These are phyloP conservation scores for Puccinia polysora DNA, from an alignment of 1,284 basidiomycete genomes.

Conservation along the genomic window DNA sequence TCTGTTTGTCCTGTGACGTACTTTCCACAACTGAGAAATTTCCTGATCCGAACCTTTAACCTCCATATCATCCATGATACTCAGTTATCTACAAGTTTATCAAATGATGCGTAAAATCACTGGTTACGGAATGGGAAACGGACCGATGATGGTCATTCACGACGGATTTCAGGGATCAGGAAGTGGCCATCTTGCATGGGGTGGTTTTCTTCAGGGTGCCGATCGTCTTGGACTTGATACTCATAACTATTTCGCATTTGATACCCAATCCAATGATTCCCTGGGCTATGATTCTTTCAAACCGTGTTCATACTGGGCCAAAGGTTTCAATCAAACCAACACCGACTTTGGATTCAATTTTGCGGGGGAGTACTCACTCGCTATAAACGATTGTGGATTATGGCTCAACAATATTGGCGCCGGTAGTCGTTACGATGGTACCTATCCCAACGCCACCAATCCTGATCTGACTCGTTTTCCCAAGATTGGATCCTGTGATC, in stretches of 20 bases:
- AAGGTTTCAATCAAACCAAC: conserved; percentile 47
- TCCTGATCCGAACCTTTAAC: no score
- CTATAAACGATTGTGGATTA: conserved; percentile 43
- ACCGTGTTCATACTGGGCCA: conserved; percentile 49
- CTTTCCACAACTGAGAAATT: no score
- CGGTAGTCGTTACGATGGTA: conserved; percentile 41
- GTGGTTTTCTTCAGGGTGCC: conserved; percentile 60
- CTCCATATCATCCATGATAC: conserved; percentile 44
- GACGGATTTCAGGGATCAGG: conserved; percentile 83
- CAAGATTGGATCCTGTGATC: background rate
- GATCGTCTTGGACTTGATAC: conserved; percentile 69
- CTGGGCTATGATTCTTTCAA: conserved; percentile 44
- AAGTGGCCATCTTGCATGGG: conserved; percentile 68
- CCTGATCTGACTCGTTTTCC: conserved; percentile 14
- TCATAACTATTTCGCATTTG: conserved; percentile 56
- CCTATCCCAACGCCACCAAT: conserved; percentile 31
- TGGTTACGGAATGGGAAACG: conserved; percentile 72
- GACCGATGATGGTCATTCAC: conserved; percentile 69
- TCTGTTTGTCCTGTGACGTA: no score
- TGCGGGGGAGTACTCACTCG: conserved; percentile 51
- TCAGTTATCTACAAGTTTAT: conserved; percentile 71
- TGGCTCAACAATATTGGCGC: conserved; percentile 41
- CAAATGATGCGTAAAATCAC: conserved; percentile 69
- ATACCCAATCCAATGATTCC: conserved; percentile 45
- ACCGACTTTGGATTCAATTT: conserved; percentile 50